Evolutionary conservation across 2,329 filamentous ascomycete species (phyloP), one percentile per base, ranked within the genome.

Genomic region (Diaporthe nobilis): DNA sequence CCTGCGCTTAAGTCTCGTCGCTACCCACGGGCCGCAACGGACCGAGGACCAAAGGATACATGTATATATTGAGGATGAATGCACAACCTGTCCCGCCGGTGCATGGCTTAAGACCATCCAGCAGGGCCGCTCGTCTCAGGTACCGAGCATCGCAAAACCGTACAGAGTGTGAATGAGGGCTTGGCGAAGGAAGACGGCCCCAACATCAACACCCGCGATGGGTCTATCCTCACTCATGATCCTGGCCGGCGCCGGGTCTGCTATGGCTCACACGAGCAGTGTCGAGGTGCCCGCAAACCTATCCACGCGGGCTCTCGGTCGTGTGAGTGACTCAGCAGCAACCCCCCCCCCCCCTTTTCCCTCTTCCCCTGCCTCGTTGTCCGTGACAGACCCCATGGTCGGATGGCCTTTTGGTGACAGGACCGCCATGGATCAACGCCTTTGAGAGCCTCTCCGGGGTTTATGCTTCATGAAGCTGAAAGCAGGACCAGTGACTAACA

Each of bases 261-360:
- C 15, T 12, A 25, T 55, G 31, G 42, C 63, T 44, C 75, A 75
- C 34, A 71, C 75, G 28, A 77, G 51, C 31, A 75, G 70, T 4
- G 75, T 84, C 58, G 74, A 79, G 12, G 71, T 83, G 13, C 81
- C 80, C 4, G 74, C 60, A 5, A 77, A 78, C 75, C 78, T 83
- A 6, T 60, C 77, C n/a, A 80, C 80, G 15, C 79, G 81, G 22
- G 61, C 74, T 1, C 78, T 83, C 4, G 77, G 79, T 22, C 79
- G 78, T 7, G 61, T 67, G 20, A 67, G 61, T 67, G 28, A 67
- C 34, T 34, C 28, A 6, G 17, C 37, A 20, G 42, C 39, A n/a
- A 39, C 7, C 8, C 7, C 6, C 6, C 31, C 6, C 31, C 15
- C 13, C 31, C 31, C 7, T 31, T 31, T 31, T 31, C 37, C 15